Base-by-base conservation (phyloP, 192 early-diverging fungal genomes). In the Paraglomus occultum region DNA sequence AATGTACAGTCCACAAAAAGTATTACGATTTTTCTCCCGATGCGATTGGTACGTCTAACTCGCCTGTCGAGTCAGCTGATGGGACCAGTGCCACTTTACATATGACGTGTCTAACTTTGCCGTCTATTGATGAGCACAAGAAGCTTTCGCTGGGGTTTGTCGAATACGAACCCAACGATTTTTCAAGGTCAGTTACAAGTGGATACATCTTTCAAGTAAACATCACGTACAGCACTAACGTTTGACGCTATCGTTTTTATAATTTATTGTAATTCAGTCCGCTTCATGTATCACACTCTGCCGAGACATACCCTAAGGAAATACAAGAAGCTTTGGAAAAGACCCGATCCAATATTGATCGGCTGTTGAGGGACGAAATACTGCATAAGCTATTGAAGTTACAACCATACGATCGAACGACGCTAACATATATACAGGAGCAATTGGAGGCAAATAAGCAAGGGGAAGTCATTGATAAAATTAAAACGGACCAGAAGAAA, bases 361-460 rank as follows among this genome's bases (percentile, higher is more conserved):
- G 76, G 79, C 60, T 91, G 0, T 77, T 91, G n/a, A 87, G 87
- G 46, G 87, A 93, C 55, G 90, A 93, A 74, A 81, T 93, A 18
- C 86, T 93, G 81, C 85, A 89, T 72, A 78, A 82, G 0, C 70
- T 93, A 20, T 73, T 93, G 38, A 75, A 82, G 18, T 74, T 88
- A n/a, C 66, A 77, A 6, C 85, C 87, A 8, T 74, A 88, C 6
- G 80, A 83, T 1, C 71, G 79, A 17, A 70, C 77, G 12, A 76
- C 82, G 0, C 65, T 87, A 11, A 64, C 73, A 42, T 80, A 82
- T 71, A 76, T 84, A 14, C 82, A 87, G 51, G 71, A 74, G 2
- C 83, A 87, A 42, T 62, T 87, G 50, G 38, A 49, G 50, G 10
- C 14, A 10, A 31, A 31, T 31, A 31, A 31, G 31, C 31, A 31